Conservation (phyloP, 345 rosid genomes). For the Erucastrum elatum region DNA sequence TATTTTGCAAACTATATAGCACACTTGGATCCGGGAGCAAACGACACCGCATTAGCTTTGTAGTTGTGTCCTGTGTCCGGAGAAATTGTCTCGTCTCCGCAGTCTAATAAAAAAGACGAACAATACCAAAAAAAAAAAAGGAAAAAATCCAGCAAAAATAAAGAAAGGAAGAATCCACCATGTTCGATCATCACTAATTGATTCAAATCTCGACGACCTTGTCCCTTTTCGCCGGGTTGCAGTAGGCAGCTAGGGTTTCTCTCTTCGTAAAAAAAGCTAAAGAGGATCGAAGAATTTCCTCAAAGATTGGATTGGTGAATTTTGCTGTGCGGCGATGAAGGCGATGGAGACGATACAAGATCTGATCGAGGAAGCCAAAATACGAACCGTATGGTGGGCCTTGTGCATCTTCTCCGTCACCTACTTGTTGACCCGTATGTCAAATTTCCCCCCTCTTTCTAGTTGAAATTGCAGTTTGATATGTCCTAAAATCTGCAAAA, state of each 20-base stretch:
- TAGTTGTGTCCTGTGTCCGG: neutral
- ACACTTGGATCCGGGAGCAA: neutral
- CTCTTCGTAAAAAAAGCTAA: neutral
- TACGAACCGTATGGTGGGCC: constrained; percentile 86
- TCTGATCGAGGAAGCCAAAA: constrained; percentile 93
- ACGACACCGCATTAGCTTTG: constrained; percentile 17
- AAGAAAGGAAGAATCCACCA: constrained; percentile 26
- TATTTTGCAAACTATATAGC: neutral
- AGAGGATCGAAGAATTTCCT: too few relatives aligned
- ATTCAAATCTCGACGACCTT: constrained; percentile 25
- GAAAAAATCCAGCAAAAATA: neutral
- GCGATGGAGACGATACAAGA: constrained; percentile 85
- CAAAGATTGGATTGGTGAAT: neutral
- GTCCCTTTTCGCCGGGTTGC: neutral
- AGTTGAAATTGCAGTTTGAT: too few relatives aligned
- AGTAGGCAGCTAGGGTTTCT: neutral
- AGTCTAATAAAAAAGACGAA: neutral
- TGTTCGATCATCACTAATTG: constrained; percentile 30
- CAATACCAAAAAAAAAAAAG: neutral
- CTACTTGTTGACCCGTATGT: constrained; percentile 88
- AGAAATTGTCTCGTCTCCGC: constrained; percentile 1
- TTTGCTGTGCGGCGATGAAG: constrained; percentile 16
- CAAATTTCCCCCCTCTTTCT: neutral
- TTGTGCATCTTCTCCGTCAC: constrained; percentile 71
- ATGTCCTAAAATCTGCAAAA: too few relatives aligned